Evolutionary conservation across 768 basidiomycete genomes (phyloP).

Genomic region (Rhodotorula kratochvilovae): DNA sequence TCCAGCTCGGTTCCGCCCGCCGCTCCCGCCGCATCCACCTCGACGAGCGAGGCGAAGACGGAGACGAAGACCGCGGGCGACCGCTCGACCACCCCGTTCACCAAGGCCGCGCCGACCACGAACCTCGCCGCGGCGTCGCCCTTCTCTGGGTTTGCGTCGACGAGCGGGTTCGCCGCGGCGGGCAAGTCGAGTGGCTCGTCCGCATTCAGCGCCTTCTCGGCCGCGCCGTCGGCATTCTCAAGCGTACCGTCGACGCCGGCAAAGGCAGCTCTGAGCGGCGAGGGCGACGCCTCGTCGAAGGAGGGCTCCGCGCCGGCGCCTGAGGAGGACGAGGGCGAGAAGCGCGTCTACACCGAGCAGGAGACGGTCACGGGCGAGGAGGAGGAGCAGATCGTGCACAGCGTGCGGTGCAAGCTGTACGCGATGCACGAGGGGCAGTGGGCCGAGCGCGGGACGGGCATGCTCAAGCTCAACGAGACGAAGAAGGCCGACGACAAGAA

Average conservation of each 20-base stretch:
- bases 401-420: constrained; percentile 34
- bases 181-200: background rate
- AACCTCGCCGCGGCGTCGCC: constrained; percentile 25
- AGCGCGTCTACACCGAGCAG: constrained; percentile 30
- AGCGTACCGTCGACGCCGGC: constrained; percentile 9
- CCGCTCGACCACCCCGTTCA: constrained; percentile 1
- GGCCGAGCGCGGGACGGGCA: constrained; percentile 39
- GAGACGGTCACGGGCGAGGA: constrained; percentile 40
- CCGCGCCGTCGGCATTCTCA: constrained; percentile 29
- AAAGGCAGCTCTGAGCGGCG: background rate
- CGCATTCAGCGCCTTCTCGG: constrained; percentile 19
- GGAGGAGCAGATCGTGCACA: constrained; percentile 33
- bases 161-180: constrained; percentile 31
- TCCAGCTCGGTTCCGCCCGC: constrained; percentile 10
- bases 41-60: background rate
- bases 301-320: constrained; percentile 1
- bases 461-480: constrained; percentile 34
- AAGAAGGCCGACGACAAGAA: constrained; percentile 8
- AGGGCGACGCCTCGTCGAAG: background rate
- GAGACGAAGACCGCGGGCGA: background rate
- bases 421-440: constrained; percentile 36
- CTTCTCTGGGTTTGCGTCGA: constrained; percentile 29
- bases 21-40: background rate
- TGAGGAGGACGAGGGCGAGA: constrained; percentile 4
- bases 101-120: constrained; percentile 15